Percentiles rank a stretch among this genome's conserved stretches.
These are phyloP conservation scores for Phlebiopsis flavidoalba DNA, from an alignment of 768 basidiomycete genomes.

Conservation along the genomic window DNA sequence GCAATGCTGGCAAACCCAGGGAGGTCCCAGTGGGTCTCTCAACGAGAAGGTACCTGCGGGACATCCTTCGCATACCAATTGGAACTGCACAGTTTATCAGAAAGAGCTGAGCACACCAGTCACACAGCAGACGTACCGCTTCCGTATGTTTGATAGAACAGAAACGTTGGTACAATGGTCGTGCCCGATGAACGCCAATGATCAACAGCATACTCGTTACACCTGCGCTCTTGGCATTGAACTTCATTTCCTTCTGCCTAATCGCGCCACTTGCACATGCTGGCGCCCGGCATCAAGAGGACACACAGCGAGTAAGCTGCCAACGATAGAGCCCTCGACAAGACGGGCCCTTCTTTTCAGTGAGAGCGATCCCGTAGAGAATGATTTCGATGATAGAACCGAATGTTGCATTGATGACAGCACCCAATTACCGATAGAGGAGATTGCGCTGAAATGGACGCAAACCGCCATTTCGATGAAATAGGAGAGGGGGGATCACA, in stretches of 20 bases:
- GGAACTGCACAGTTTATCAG: constrained; percentile 52
- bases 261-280: constrained; percentile 93
- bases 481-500: constrained; percentile 95
- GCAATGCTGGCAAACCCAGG: constrained; percentile 89
- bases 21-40: constrained; percentile 29
- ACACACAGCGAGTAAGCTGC: constrained; percentile 93
- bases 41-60: constrained; percentile 33
- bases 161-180: constrained; percentile 84
- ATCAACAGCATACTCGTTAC: constrained; percentile 99
- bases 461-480: constrained; percentile 99
- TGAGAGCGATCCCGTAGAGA: constrained; percentile 85
- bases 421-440: constrained; percentile 99
- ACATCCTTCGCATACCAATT: constrained; percentile 81
- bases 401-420: constrained; percentile 98
- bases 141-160: constrained; percentile 98
- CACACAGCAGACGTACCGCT: constrained; percentile 59
- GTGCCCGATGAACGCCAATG: constrained; percentile 99
- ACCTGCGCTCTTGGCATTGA: constrained; percentile 98
- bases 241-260: constrained; percentile 89
- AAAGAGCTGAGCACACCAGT: background rate
- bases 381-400: constrained; percentile 98
- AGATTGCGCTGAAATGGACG: constrained; percentile 96
- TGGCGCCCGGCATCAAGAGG: constrained; percentile 92
- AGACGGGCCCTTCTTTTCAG: constrained; percentile 88
- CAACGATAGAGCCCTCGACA: constrained; percentile 96